Conservation (phyloP, 352 stramenopile species). For the Phytopythium oedochilum region DNA sequence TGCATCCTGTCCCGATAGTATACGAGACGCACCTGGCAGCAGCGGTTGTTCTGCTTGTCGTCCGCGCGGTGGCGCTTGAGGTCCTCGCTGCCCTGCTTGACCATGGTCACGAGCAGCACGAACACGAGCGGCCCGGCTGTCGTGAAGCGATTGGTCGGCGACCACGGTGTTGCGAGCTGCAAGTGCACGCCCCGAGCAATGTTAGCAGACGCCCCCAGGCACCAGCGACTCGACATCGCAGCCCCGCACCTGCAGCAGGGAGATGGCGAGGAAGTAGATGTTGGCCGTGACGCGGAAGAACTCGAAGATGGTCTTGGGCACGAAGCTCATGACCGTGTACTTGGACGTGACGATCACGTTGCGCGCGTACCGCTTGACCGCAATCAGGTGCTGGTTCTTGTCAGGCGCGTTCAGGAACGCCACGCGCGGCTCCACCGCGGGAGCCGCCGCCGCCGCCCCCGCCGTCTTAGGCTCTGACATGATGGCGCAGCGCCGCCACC, state of each 20-base stretch:
- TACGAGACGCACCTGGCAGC: constrained; percentile 36
- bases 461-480: constrained; percentile 1
- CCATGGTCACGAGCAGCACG: constrained; percentile 68
- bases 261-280: constrained; percentile 94
- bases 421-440: constrained; percentile 28
- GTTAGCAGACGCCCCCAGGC: not conserved
- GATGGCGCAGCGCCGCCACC: not conserved
- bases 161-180: constrained; percentile 59
- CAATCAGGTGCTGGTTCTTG: constrained; percentile 54
- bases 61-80: constrained; percentile 65
- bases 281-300: constrained; percentile 94
- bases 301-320: constrained; percentile 92
- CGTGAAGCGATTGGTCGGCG: constrained; percentile 66
- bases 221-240: not conserved
- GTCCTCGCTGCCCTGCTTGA: constrained; percentile 73
- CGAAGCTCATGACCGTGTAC: constrained; percentile 90
- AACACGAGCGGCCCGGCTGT: constrained; percentile 66
- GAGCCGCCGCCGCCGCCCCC: constrained; percentile 8
- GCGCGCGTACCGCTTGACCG: constrained; percentile 40
- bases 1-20: no score
- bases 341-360: constrained; percentile 89
- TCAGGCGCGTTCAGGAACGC: constrained; percentile 45
- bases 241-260: constrained; percentile 67
- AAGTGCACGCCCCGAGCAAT: not conserved
- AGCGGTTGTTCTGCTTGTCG: constrained; percentile 53